Base-by-base conservation (phyloP, 78 protist species). In the Pelomyxa schiedti region DNA sequence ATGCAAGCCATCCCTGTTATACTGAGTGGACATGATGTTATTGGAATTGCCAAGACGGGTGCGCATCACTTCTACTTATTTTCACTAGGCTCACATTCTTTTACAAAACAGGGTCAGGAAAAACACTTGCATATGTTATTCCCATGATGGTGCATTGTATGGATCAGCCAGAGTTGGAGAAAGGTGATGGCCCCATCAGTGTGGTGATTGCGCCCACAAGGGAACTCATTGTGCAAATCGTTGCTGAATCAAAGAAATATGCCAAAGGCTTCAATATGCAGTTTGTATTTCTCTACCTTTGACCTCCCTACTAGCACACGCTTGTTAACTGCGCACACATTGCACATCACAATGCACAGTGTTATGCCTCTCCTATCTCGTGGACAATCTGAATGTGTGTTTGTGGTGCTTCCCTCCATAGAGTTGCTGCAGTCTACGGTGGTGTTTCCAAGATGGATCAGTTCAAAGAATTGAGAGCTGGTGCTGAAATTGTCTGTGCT, bases 1-100 rank as follows among this genome's bases (percentile, higher is more conserved):
- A 35, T 42, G 6, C 88, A 83, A 35, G 86, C 92, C 3, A 66
- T 92, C 7, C 96, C 96, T 0, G 69, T 79, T 26, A 70, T 86
- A 1, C 47, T 92, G 74, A 9, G 58, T 7, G 96, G 96, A 6
- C 74, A 93, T 38, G 96, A 92, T 43, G 3, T 92, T 24, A 84
- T 92, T 30, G 96, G 91, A 5, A 41, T 69, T 40, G 92, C 92
- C 8, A 52, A 86, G 52, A 92, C 95, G 0, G 95, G 91, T n/a
- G 69, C 22, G 63, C 22, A 22, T 22, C 30, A 65, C 8, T 65
- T 7, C n/a, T n/a, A n/a, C n/a, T n/a, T n/a, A n/a, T n/a, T n/a
- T n/a, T n/a, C n/a, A n/a, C 78, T 2, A 42, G 71, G 58, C 52
- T 78, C 9, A 47, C 71, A 4, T 64, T 74, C 30, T 8, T 40